These are phyloP conservation scores for Exophiala viscosa DNA, from an alignment of 2,329 filamentous ascomycete species.

Conservation along the genomic window DNA sequence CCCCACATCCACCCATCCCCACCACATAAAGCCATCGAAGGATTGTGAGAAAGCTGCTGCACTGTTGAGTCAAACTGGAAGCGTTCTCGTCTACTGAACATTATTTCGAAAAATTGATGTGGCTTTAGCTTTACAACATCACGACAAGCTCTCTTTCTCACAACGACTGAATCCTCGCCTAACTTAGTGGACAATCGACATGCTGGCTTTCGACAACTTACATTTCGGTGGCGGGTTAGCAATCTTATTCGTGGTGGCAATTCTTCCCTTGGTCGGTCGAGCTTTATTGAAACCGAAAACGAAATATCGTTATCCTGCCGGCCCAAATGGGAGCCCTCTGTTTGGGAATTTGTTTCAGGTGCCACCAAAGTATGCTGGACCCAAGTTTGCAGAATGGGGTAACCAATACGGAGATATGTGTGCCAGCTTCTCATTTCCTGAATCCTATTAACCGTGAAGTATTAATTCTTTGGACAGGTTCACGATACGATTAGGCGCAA, in stretches of 20 bases:
- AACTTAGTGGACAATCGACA: neutral
- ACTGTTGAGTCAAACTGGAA: too few relatives aligned
- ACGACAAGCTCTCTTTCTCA: neutral
- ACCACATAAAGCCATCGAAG: too few relatives aligned
- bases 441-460: neutral
- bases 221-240: neutral
- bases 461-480: slow-evolving; percentile 4
- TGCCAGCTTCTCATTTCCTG: neutral
- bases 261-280: neutral
- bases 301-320: slow-evolving; percentile 8
- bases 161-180: neutral
- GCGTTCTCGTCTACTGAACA: too few relatives aligned
- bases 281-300: neutral
- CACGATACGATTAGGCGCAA: slow-evolving; percentile 5
- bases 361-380: slow-evolving; percentile 5
- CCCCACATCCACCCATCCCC: too few relatives aligned
- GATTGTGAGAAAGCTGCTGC: too few relatives aligned
- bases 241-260: neutral
- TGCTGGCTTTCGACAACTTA: neutral
- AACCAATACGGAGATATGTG: slow-evolving; percentile 5
- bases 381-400: slow-evolving; percentile 2
- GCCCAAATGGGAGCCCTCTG: slow-evolving; percentile 6
- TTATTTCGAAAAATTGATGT: too few relatives aligned
- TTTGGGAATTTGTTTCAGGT: slow-evolving; percentile 12
- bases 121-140: too few relatives aligned